Evolutionary conservation across 1,284 basidiomycete genomes (phyloP).

Genomic region (Malassezia slooffiae): DNA sequence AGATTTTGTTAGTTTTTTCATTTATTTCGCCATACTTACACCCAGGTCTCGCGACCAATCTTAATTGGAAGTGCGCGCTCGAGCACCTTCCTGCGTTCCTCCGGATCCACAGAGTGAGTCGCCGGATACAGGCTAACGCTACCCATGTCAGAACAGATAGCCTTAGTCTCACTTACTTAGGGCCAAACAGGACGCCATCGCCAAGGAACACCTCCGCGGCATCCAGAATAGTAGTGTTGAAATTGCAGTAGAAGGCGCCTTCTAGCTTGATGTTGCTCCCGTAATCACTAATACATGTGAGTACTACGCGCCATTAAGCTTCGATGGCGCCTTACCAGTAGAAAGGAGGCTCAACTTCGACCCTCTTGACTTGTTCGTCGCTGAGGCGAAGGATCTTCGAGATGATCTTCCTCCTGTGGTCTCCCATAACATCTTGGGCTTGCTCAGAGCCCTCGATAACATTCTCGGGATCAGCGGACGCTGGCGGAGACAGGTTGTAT

Average conservation of each 20-base stretch:
- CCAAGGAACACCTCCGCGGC: slow-evolving; percentile 22
- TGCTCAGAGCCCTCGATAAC: not conserved
- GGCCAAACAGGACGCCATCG: slow-evolving; percentile 21
- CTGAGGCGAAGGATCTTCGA: slow-evolving; percentile 15
- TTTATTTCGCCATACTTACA: slow-evolving; percentile 8
- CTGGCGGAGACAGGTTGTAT: slow-evolving; percentile 5
- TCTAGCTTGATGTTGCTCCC: slow-evolving; percentile 26
- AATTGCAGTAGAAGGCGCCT: slow-evolving; percentile 24
- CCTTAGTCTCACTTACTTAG: slow-evolving; percentile 7
- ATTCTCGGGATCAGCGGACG: not conserved
- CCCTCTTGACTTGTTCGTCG: slow-evolving; percentile 1
- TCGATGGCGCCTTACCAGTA: slow-evolving; percentile 9
- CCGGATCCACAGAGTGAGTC: slow-evolving; percentile 20
- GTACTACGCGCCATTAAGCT: not conserved
- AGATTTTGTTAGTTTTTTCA: not conserved
- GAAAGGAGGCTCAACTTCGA: slow-evolving; percentile 25
- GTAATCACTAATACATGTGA: slow-evolving; percentile 16
- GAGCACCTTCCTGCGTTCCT: slow-evolving; percentile 15
- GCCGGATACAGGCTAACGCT: slow-evolving; percentile 23
- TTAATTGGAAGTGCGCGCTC: slow-evolving; percentile 25
- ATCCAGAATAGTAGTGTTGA: slow-evolving; percentile 22
- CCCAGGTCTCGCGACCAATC: slow-evolving; percentile 22
- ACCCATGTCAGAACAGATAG: not conserved
- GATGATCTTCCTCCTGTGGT: slow-evolving; percentile 14
- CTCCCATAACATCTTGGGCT: slow-evolving; percentile 7